Evolutionary conservation across 371 early-diverging fungal species (phyloP).

Genomic region (Rhizopus stolonifer): DNA sequence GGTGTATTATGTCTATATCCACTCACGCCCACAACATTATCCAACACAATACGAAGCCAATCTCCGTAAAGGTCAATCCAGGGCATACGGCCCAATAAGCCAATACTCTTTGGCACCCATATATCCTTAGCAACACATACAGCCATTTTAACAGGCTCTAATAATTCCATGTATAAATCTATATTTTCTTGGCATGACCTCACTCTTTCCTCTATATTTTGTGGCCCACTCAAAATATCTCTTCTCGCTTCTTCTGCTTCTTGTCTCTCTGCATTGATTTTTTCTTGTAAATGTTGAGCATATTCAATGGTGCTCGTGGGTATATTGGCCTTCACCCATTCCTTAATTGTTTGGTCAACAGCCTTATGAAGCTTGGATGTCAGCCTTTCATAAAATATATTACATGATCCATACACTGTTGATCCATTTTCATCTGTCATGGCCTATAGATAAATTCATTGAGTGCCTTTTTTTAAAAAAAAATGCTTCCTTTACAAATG

Average conservation of each 20-base stretch:
- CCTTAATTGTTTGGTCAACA: slow-evolving; percentile 47
- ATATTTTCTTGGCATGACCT: slow-evolving; percentile 69
- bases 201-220: slow-evolving; percentile 38
- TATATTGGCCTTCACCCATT: slow-evolving; percentile 56
- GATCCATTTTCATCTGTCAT: slow-evolving; percentile 72
- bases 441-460: no score
- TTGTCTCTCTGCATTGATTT: slow-evolving; percentile 34
- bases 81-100: slow-evolving; percentile 71
- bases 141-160: slow-evolving; percentile 62
- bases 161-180: slow-evolving; percentile 60
- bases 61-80: slow-evolving; percentile 76
- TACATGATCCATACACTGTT: slow-evolving; percentile 70
- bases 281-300: slow-evolving; percentile 47
- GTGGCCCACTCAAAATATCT: slow-evolving; percentile 23
- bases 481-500: slow-evolving; percentile 68
- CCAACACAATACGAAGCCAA: slow-evolving; percentile 70
- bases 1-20: slow-evolving; percentile 41
- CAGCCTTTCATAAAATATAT: slow-evolving; percentile 65
- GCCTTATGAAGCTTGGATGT: slow-evolving; percentile 37
- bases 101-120: slow-evolving; percentile 74
- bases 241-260: slow-evolving; percentile 20
- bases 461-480: no score
- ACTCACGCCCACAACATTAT: slow-evolving; percentile 59
- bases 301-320: slow-evolving; percentile 57
- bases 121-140: slow-evolving; percentile 59